Conservation (phyloP, 331 rosid species). For the Ulmus americana region DNA sequence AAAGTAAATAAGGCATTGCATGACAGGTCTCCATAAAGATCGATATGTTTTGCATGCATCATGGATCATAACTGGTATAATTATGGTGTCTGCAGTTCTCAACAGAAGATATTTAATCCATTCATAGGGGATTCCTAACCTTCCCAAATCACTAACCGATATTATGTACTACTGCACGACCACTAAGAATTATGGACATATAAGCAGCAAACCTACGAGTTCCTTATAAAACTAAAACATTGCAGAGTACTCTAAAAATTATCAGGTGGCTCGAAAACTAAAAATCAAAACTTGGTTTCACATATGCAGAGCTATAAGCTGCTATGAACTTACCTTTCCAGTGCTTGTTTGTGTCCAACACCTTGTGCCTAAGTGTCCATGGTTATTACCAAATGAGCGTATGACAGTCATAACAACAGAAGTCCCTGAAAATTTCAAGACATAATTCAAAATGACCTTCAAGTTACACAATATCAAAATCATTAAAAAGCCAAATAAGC, state of each 20-base stretch:
- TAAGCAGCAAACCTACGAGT: background rate
- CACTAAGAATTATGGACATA: background rate
- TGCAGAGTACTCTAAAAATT: background rate
- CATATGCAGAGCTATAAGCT: slow-evolving; percentile 14
- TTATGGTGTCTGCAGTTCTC: too few relatives aligned
- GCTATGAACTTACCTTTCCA: slow-evolving; percentile 64
- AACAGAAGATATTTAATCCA: too few relatives aligned
- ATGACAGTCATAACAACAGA: slow-evolving; percentile 81
- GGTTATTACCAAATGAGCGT: slow-evolving; percentile 83
- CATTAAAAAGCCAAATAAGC: background rate
- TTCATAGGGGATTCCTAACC: too few relatives aligned
- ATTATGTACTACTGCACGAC: slow-evolving; percentile 3
- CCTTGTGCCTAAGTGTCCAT: slow-evolving; percentile 69
- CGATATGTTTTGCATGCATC: background rate
- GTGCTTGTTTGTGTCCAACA: slow-evolving; percentile 76
- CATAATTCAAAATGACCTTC: slow-evolving; percentile 21
- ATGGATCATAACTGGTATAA: background rate
- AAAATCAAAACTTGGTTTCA: background rate
- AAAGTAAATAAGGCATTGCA: too few relatives aligned
- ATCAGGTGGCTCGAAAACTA: background rate
- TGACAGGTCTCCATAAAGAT: too few relatives aligned
- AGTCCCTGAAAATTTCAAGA: slow-evolving; percentile 47
- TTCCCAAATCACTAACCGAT: background rate
- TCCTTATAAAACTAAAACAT: background rate
- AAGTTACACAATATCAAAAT: slow-evolving; percentile 10